Evolutionary conservation across 805 yeast genomes (phyloP).

Genomic region (Brettanomyces naardenensis): DNA sequence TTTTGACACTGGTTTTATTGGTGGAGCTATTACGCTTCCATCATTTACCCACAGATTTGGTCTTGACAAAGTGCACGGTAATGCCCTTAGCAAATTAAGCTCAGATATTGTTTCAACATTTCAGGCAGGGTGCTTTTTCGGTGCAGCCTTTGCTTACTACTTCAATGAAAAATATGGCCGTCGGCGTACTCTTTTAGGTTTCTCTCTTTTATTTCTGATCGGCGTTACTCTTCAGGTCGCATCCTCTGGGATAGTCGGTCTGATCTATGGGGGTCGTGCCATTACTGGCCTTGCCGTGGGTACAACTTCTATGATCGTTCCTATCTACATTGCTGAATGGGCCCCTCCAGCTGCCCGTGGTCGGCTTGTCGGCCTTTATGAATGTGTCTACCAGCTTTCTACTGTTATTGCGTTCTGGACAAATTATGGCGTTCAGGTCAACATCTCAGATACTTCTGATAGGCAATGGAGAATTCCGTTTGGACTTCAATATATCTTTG

Average conservation of each 20-base stretch:
- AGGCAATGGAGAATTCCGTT: slow-evolving; percentile 50
- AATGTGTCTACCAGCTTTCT: slow-evolving; percentile 53
- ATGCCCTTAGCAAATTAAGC: slow-evolving; percentile 36
- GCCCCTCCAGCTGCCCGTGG: slow-evolving; percentile 48
- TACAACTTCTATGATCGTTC: slow-evolving; percentile 50
- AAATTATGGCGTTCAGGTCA: slow-evolving; percentile 44
- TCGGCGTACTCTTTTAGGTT: slow-evolving; percentile 36
- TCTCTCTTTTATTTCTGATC: slow-evolving; percentile 35
- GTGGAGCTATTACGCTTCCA: slow-evolving; percentile 37
- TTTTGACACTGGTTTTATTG: slow-evolving; percentile 45
- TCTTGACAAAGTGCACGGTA: slow-evolving; percentile 30
- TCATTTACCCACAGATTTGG: slow-evolving; percentile 38
- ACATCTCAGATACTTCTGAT: slow-evolving; percentile 28
- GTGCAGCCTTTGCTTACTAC: slow-evolving; percentile 40
- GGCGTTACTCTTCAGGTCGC: slow-evolving; percentile 44
- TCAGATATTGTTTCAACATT: slow-evolving; percentile 55
- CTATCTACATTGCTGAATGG: slow-evolving; percentile 45
- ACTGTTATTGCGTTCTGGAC: slow-evolving; percentile 41
- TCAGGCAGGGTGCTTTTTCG: slow-evolving; percentile 42
- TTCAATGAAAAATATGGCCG: slow-evolving; percentile 46
- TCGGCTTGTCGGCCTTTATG: slow-evolving; percentile 41
- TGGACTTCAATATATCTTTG: slow-evolving; percentile 37
- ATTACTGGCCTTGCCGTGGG: slow-evolving; percentile 51
- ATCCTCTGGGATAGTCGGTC: slow-evolving; percentile 33
- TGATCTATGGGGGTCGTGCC: slow-evolving; percentile 47